Evolutionary conservation across 257 asterid species (phyloP).

Genomic region (Paraleonurus japonicus): DNA sequence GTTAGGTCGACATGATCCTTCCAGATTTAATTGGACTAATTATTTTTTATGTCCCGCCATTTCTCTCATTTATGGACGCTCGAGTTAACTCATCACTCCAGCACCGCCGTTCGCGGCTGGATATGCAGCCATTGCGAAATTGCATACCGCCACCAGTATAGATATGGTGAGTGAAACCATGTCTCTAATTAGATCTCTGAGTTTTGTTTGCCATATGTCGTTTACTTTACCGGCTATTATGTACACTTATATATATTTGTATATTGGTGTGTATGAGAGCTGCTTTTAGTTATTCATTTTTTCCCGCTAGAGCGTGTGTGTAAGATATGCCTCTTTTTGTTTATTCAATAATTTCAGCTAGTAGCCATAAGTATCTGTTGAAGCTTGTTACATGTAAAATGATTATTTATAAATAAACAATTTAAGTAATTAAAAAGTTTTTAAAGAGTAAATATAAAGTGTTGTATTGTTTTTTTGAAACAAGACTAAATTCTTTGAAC

Average conservation of each 20-base stretch:
- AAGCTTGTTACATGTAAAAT: neutral
- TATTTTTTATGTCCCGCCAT: too few relatives aligned
- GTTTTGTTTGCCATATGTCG: neutral
- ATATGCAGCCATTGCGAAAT: neutral
- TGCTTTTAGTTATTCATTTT: neutral
- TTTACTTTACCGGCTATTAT: neutral
- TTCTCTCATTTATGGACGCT: neutral
- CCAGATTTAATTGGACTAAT: too few relatives aligned
- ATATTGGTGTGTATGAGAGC: neutral
- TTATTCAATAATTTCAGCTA: neutral
- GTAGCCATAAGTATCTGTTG: neutral
- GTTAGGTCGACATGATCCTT: too few relatives aligned
- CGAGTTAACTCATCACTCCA: neutral
- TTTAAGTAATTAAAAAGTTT: too few relatives aligned
- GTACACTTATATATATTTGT: neutral
- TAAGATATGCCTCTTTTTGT: neutral
- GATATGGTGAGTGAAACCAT: neutral
- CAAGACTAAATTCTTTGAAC: too few relatives aligned
- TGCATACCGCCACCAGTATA: neutral
- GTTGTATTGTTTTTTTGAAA: too few relatives aligned
- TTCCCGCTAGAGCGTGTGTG: neutral
- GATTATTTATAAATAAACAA: too few relatives aligned
- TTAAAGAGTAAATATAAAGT: too few relatives aligned
- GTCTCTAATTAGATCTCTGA: neutral
- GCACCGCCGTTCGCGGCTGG: neutral